Conservation (phyloP, 2,329 filamentous ascomycete genomes). For the Alternaria alternata region DNA sequence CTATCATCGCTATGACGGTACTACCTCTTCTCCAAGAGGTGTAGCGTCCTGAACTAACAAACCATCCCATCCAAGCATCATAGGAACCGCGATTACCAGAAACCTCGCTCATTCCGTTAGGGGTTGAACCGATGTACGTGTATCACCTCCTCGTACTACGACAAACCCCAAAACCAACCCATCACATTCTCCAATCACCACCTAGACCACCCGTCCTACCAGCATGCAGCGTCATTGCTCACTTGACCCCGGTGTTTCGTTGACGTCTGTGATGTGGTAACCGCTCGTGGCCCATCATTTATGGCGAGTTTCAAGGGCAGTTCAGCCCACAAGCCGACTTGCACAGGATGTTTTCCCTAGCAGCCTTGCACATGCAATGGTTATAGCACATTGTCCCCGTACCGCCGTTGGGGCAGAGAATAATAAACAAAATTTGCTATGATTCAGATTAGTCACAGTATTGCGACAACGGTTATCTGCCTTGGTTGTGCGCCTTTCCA, state of each 20-base stretch:
- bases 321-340: background rate
- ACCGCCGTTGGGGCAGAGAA: background rate
- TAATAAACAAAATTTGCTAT: too few species aligned
- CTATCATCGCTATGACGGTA: background rate
- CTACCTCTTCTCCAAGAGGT: background rate
- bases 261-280: too few species aligned
- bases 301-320: background rate
- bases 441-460: background rate
- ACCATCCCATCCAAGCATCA: background rate
- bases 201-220: background rate
- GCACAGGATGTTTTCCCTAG: background rate
- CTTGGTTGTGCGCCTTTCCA: background rate
- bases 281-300: too few species aligned
- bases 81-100: too few species aligned
- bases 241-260: too few species aligned
- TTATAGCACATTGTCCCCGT: background rate
- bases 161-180: background rate
- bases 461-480: background rate
- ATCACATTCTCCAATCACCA: background rate
- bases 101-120: rapidly evolving
- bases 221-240: background rate
- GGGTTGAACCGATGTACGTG: background rate
- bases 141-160: background rate
- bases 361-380: background rate
- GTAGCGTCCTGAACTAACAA: background rate